Evolutionary conservation across 768 basidiomycete species (phyloP).

Genomic region (Tylopilus cervinicoccineus): DNA sequence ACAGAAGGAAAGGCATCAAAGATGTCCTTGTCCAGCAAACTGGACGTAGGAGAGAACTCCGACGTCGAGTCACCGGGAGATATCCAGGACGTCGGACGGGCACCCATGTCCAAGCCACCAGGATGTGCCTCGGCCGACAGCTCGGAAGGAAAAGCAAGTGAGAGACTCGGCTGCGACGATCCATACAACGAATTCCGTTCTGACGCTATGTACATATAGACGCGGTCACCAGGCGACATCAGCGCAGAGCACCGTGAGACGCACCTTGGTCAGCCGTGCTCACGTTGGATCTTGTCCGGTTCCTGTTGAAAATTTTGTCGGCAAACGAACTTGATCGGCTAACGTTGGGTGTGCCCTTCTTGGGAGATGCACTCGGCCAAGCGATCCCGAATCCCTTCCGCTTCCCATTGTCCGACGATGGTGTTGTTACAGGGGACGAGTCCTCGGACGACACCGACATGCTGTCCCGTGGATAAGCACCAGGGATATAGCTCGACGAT

Average conservation of each 20-base stretch:
- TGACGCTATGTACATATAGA: conserved; percentile 1
- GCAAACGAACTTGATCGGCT: conserved; percentile 57
- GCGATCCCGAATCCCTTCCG: conserved; percentile 32
- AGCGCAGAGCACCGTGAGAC: conserved; percentile 17
- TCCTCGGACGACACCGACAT: conserved; percentile 68
- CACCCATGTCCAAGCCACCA: conserved; percentile 9
- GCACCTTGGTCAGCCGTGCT: conserved; percentile 45
- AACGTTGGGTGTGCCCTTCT: conserved; percentile 41
- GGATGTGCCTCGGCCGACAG: conserved; percentile 14
- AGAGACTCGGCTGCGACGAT: conserved; percentile 22
- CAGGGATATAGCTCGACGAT: conserved; percentile 38
- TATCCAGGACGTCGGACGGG: conserved; percentile 44
- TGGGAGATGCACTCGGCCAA: conserved; percentile 50
- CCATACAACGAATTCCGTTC: conserved; percentile 28
- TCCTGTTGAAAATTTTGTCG: conserved; percentile 54
- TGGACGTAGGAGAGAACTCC: conserved; percentile 37
- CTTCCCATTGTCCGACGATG: conserved; percentile 46
- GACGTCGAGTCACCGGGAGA: conserved; percentile 41
- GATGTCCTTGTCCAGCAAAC: conserved; percentile 50
- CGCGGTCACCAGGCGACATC: background rate
- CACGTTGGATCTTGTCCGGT: conserved; percentile 49
- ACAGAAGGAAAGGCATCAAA: conserved; percentile 75
- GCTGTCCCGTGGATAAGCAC: conserved; percentile 51
- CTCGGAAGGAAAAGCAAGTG: conserved; percentile 20
- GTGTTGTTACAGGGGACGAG: conserved; percentile 56